Conservation (phyloP, 2,329 filamentous ascomycete species). For the Madurella mycetomatis region DNA sequence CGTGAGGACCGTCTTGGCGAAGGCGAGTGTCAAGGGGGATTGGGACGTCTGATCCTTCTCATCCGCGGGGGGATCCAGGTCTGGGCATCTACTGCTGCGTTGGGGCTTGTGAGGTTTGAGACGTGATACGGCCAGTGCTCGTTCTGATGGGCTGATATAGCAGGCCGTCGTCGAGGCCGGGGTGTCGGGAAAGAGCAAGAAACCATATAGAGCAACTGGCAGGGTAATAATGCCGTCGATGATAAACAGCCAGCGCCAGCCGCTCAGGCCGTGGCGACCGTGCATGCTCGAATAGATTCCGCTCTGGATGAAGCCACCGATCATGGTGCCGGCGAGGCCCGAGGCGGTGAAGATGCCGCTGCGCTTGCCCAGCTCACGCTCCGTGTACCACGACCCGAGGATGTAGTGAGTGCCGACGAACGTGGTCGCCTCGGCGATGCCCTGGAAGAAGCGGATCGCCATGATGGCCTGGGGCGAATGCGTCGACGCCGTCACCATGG, state of each 20-base stretch:
- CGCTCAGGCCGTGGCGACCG: constrained; percentile 45
- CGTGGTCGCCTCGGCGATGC: constrained; percentile 51
- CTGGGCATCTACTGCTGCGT: no score
- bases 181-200: constrained; percentile 51
- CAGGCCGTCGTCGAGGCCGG: constrained; percentile 45
- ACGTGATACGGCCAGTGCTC: constrained; percentile 36
- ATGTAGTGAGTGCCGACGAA: constrained; percentile 58
- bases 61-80: no score
- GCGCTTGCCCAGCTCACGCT: constrained; percentile 57
- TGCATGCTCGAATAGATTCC: constrained; percentile 44
- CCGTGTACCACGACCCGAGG: constrained; percentile 58
- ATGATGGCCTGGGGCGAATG: constrained; percentile 52
- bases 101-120: constrained; percentile 24
- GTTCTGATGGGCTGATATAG: constrained; percentile 41
- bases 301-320: constrained; percentile 58
- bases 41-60: neutral
- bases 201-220: constrained; percentile 52
- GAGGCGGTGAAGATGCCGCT: constrained; percentile 58
- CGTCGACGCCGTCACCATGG: constrained; percentile 55
- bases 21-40: constrained; percentile 32
- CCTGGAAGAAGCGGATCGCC: constrained; percentile 55
- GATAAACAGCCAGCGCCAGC: constrained; percentile 53
- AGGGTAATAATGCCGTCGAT: constrained; percentile 54
- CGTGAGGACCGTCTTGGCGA: constrained; percentile 51
- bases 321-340: constrained; percentile 57